Evolutionary conservation across 208 protist species (phyloP), one percentile per base, ranked within the genome.

Genomic region (Crithidia fasciculata): DNA sequence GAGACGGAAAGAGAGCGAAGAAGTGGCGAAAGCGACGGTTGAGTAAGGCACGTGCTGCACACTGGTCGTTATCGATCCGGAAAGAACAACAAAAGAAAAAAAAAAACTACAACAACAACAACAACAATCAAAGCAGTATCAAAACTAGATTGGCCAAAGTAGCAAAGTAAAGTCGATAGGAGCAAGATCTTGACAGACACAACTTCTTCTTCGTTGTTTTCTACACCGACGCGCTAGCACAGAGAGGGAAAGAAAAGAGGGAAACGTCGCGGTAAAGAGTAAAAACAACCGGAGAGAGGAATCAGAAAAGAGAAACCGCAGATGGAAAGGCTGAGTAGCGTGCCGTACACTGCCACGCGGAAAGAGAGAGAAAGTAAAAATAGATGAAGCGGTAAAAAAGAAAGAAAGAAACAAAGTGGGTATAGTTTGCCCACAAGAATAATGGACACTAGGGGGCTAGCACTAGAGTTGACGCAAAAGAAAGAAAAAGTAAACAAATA

Each of bases 211-310:
- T 28, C 28, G 28, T 62, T 36, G 40, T 41, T 40, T 28, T 2
- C 39, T 40, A 7, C 15, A 55, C 50, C 40, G 4, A 47, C 18
- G 5, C 44, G 45, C 7, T 49, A 49, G 15, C 7, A 37, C 18
- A 40, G 57, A 43, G 57, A 53, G 39, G 37, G 49, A 73, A 16
- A 70, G 56, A 69, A 41, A 76, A 73, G 36, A 65, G 65, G 3
- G 44, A 53, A 49, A 49, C 0, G 7, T 15, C 45, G 0, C 45
- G 2, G 12, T 49, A 49, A 49, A 49, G 2, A 49, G 0, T 2
- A 49, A 49, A 0, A 13, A 49, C 7, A 49, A 49, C 7, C 12
- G 2, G 12, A 49, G 45, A 49, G 45, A 8, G 12, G 45, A 49
- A 13, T 15, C 45, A 49, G 45, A 49, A 49, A 49, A 13, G 12